Percentiles rank a stretch among this genome's conserved stretches.
These are phyloP conservation scores for Hyphopichia wangnamkhiaoensis DNA, from an alignment of 1,139 yeast species.

Conservation along the genomic window DNA sequence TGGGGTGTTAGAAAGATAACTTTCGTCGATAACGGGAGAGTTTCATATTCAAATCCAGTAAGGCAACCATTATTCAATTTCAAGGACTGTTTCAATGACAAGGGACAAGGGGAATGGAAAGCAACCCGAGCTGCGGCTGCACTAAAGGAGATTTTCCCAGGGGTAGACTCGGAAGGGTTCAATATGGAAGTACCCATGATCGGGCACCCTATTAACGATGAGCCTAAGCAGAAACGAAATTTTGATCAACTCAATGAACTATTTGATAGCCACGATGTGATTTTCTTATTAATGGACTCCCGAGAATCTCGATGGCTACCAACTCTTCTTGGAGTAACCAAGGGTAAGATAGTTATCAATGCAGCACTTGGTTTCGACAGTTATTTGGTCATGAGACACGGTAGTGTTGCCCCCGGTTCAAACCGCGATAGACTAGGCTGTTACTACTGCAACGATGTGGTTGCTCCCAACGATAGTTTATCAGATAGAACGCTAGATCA, in stretches of 20 bases:
- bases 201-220: conserved; percentile 78
- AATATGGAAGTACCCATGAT: conserved; percentile 88
- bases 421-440: conserved; percentile 66
- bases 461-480: conserved; percentile 86
- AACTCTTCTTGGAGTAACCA: conserved; percentile 70
- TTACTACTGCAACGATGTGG: conserved; percentile 93
- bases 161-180: conserved; percentile 63
- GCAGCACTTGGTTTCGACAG: conserved; percentile 96
- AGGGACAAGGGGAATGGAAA: conserved; percentile 61
- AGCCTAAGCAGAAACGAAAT: conserved; percentile 46
- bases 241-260: conserved; percentile 54
- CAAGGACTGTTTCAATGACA: conserved; percentile 68
- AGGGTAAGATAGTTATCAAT: conserved; percentile 73
- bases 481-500: conserved; percentile 89
- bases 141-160: conserved; percentile 73
- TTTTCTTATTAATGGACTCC: conserved; percentile 86
- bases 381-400: conserved; percentile 92
- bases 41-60: conserved; percentile 93
- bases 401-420: conserved; percentile 34
- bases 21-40: conserved; percentile 84
- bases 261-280: conserved; percentile 69
- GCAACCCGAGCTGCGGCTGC: conserved; percentile 78
- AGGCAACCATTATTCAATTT: conserved; percentile 85
- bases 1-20: conserved; percentile 92
- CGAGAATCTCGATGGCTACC: conserved; percentile 97